Conservation (phyloP, 805 yeast species). For the Wickerhamiella sorbophila region DNA sequence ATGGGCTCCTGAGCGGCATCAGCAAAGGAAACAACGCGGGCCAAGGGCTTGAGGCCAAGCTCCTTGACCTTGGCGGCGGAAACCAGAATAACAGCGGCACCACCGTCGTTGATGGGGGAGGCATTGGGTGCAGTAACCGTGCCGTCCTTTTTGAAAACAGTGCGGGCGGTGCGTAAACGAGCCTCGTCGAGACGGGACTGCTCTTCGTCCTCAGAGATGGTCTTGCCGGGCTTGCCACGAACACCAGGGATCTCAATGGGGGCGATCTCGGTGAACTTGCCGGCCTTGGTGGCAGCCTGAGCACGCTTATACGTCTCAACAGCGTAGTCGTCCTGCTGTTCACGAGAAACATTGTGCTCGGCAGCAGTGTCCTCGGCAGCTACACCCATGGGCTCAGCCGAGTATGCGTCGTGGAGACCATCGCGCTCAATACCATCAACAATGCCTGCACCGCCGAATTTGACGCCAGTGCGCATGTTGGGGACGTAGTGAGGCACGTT, state of each 20-base stretch:
- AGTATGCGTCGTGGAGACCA: conserved; percentile 88
- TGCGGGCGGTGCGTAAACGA: conserved; percentile 69
- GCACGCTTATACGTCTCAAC: conserved; percentile 76
- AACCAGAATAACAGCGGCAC: conserved; percentile 83
- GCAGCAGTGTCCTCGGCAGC: conserved; percentile 94
- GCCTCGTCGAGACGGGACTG: conserved; percentile 58
- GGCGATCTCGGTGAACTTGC: conserved; percentile 76
- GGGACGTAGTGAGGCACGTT: conserved; percentile 90
- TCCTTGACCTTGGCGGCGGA: conserved; percentile 75
- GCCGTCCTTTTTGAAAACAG: conserved; percentile 92
- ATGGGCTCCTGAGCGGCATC: conserved; percentile 94
- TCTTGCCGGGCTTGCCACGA: conserved; percentile 73
- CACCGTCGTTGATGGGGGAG: conserved; percentile 94
- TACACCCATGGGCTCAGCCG: conserved; percentile 82
- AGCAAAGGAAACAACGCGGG: conserved; percentile 87
- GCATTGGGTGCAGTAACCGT: conserved; percentile 97
- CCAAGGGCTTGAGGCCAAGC: conserved; percentile 76
- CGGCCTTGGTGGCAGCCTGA: conserved; percentile 58
- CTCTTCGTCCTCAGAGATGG: conserved; percentile 74
- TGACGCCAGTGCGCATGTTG: conserved; percentile 71
- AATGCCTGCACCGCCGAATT: conserved; percentile 67
- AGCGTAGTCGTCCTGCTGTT: conserved; percentile 82
- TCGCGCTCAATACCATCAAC: conserved; percentile 88
- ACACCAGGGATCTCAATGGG: conserved; percentile 81
- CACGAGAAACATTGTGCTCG: conserved; percentile 65